Conservation (phyloP, 2,329 filamentous ascomycete species). For the Neocatenulostroma microsporum region DNA sequence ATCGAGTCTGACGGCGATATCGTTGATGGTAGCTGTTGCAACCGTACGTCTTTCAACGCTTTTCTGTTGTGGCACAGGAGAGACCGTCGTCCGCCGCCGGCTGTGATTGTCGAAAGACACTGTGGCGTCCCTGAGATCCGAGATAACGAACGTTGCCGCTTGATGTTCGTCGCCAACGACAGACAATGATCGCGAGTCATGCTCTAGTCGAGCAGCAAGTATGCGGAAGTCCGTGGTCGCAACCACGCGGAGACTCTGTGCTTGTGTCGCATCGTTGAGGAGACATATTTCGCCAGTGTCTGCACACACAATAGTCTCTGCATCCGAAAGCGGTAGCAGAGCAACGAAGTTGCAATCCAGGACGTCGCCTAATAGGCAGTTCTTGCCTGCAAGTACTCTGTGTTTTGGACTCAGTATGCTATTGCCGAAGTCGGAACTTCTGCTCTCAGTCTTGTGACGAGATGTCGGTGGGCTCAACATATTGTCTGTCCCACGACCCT, state of each 20-base stretch:
- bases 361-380: slow-evolving; percentile 73
- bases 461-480: slow-evolving; percentile 18
- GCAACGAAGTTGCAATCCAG: slow-evolving; percentile 80
- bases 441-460: slow-evolving; percentile 27
- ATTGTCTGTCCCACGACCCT: slow-evolving; percentile 12
- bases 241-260: slow-evolving; percentile 62
- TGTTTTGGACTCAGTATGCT: slow-evolving; percentile 40
- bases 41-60: slow-evolving; percentile 22
- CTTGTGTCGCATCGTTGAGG: slow-evolving; percentile 66
- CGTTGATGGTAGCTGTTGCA: slow-evolving; percentile 32
- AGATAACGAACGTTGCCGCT: slow-evolving; percentile 39
- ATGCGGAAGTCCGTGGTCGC: slow-evolving; percentile 60
- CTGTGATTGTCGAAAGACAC: slow-evolving; percentile 10
- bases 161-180: slow-evolving; percentile 61
- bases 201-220: slow-evolving; percentile 54
- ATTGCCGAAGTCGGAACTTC: slow-evolving; percentile 25
- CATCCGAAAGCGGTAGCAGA: slow-evolving; percentile 62
- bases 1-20: slow-evolving; percentile 25
- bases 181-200: slow-evolving; percentile 51
- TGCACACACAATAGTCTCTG: slow-evolving; percentile 73
- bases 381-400: slow-evolving; percentile 74
- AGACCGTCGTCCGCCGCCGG: slow-evolving; percentile 13
- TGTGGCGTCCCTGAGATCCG: slow-evolving; percentile 29
- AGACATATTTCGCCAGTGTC: slow-evolving; percentile 86
- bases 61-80: slow-evolving; percentile 11